Evolutionary conservation across 257 asterid genomes (phyloP).

Genomic region (Solanum tarapatanum): DNA sequence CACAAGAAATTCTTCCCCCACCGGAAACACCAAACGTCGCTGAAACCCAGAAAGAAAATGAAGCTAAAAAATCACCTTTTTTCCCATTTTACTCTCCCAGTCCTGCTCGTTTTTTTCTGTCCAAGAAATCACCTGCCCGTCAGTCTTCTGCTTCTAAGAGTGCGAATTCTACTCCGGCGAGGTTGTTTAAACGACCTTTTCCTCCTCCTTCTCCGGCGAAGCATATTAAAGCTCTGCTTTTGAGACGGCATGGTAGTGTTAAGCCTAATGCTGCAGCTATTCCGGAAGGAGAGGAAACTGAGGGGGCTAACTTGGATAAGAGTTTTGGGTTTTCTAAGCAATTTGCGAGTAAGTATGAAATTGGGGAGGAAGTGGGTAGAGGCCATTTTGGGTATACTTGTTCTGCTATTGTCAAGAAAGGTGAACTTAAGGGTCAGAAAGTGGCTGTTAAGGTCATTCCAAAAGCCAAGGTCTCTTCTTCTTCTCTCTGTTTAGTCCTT

Average conservation of each 20-base stretch:
- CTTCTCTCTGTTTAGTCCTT: background rate
- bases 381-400: slow-evolving; percentile 68
- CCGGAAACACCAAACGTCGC: slow-evolving; percentile 4
- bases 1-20: slow-evolving; percentile 2
- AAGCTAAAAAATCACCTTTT: slow-evolving; percentile 11
- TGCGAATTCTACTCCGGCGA: slow-evolving; percentile 21
- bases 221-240: slow-evolving; percentile 32
- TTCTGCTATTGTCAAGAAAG: slow-evolving; percentile 48
- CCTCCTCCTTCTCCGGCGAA: slow-evolving; percentile 63
- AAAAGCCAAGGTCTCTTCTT: slow-evolving; percentile 35
- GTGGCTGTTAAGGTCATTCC: slow-evolving; percentile 72
- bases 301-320: slow-evolving; percentile 33
- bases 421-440: slow-evolving; percentile 44
- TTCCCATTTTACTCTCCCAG: slow-evolving; percentile 24
- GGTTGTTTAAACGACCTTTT: slow-evolving; percentile 23
- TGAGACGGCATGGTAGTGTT: slow-evolving; percentile 27
- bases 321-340: slow-evolving; percentile 52
- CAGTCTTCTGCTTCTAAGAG: slow-evolving; percentile 15
- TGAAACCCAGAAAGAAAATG: background rate
- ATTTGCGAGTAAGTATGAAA: slow-evolving; percentile 33
- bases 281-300: slow-evolving; percentile 20
- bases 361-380: slow-evolving; percentile 57
- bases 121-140: slow-evolving; percentile 28
- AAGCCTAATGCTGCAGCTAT: slow-evolving; percentile 20
- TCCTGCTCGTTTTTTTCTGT: slow-evolving; percentile 15